Base-by-base conservation (phyloP, 192 early-diverging fungal species). In the Fimicolochytrium jonesii region DNA sequence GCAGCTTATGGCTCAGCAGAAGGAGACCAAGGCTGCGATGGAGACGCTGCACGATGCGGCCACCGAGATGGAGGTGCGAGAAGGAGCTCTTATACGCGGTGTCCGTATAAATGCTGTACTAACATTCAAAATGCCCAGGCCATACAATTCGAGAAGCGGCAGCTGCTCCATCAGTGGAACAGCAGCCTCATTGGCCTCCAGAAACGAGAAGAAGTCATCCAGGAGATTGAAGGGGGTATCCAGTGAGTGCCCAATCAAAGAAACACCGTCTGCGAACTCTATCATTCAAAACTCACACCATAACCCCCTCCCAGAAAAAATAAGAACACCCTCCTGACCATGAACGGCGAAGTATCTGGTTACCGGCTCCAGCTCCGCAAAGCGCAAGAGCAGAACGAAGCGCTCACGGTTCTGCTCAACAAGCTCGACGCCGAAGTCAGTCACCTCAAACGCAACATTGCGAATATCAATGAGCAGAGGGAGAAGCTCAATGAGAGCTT, bases 111-210 rank as follows among this genome's bases (percentile, higher is more conserved):
- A 28, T 56, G 10, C 23, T 29, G 17, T 1, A 4, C 13, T 17
- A 22, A 17, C 52, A 3, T 17, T n/a, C n/a, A n/a, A n/a, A n/a
- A n/a, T n/a, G n/a, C n/a, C 22, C 13, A 70, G 64, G 82, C 83
- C 10, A 85, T 85, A 28, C 74, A 79, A 48, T 85, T 78, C 69
- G 83, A 85, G 69, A 85, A 85, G 65, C 49, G 76, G 36, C 80
- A 84, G 59, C 65, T 85, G 20, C 36, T 84, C 11, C 74, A 80
- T 56, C 81, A 85, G 50, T 85, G 83, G 83, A 85, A 85, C 52
- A 77, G 74, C 56, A 65, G 62, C 33, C 52, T 85, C 29, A 78
- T 84, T 35, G 82, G 77, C 10, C 59, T 85, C 23, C 75, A 82
- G 60, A 39, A 72, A 18, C 63, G 83, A 4, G 77, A 84, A 31